These are phyloP conservation scores for Linnemannia hyalina DNA, from an alignment of 192 early-diverging fungal genomes.

Conservation along the genomic window DNA sequence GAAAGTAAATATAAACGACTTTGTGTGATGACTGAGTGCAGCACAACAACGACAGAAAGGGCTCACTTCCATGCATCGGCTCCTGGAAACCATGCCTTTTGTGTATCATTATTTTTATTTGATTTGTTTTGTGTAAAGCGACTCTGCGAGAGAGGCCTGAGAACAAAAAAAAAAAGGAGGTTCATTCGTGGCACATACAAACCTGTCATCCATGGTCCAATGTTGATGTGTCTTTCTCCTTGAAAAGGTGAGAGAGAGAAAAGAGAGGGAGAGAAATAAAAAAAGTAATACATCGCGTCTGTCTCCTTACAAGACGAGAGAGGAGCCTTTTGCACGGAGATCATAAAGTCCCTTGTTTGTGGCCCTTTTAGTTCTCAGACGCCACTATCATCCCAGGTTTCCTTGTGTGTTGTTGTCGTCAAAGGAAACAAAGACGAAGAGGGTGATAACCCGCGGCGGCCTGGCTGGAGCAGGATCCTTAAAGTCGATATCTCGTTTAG, in stretches of 20 bases:
- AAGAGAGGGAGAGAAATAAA: background rate
- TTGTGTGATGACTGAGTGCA: background rate
- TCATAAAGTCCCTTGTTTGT: background rate
- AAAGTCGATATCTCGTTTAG: background rate
- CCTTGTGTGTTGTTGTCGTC: too few relatives aligned
- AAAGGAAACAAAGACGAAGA: background rate
- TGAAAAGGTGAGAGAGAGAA: background rate
- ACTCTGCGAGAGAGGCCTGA: background rate
- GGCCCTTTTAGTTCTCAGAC: background rate
- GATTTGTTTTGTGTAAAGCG: background rate
- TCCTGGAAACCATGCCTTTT: conserved; percentile 6
- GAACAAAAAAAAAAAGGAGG: conserved; percentile 5
- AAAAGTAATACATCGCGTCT: background rate
- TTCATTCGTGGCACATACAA: background rate
- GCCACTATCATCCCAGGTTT: conserved; percentile 9
- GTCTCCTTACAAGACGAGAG: background rate
- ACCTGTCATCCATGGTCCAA: background rate
- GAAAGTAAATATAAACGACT: background rate
- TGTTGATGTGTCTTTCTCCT: conserved; percentile 5
- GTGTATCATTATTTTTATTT: background rate
- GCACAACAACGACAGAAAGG: background rate
- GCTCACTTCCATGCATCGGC: background rate
- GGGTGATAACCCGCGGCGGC: background rate
- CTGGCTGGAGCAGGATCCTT: background rate
- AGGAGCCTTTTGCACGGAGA: conserved; percentile 8